These are phyloP conservation scores for Colletotrichum trifolii DNA, from an alignment of 2,329 filamentous ascomycete species.

Conservation along the genomic window DNA sequence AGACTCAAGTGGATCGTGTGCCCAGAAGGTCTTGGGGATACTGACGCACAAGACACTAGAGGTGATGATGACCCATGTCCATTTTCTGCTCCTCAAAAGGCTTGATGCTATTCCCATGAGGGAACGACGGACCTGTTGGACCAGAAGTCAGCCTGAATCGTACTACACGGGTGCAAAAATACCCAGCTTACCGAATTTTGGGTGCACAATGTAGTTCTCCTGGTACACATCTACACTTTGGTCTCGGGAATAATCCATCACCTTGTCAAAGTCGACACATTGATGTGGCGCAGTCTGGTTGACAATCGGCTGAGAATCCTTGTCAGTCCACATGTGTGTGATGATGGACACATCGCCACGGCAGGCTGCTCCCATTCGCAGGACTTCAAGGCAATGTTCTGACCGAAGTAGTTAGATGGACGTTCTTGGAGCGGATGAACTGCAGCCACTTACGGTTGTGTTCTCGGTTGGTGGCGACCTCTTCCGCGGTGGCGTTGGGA, in stretches of 20 bases:
- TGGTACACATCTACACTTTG: constrained; percentile 31
- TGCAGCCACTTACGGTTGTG: constrained; percentile 13
- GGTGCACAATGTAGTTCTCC: constrained; percentile 34
- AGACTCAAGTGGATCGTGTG: too few relatives aligned
- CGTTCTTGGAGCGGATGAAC: too few relatives aligned
- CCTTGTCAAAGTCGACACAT: constrained; percentile 24
- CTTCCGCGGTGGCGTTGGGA: constrained; percentile 28
- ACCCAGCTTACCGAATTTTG: constrained; percentile 25
- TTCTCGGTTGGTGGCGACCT: constrained; percentile 27
- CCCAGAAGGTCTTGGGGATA: background rate
- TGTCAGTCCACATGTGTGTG: constrained; percentile 36
- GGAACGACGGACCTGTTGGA: constrained; percentile 26
- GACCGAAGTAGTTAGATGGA: too few relatives aligned
- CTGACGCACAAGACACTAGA: background rate
- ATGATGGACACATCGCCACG: constrained; percentile 35
- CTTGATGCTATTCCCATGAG: constrained; percentile 33
- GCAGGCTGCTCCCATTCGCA: constrained; percentile 33
- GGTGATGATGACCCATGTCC: constrained; percentile 26
- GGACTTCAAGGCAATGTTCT: constrained; percentile 31
- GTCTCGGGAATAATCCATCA: constrained; percentile 29
- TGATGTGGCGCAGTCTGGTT: constrained; percentile 35
- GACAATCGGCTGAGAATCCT: constrained; percentile 32
- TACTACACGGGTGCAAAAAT: too few relatives aligned
- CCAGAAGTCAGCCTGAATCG: background rate
- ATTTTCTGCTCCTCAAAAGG: constrained; percentile 32